Evolutionary conservation across 2,329 filamentous ascomycete genomes (phyloP).

Genomic region (Ceratocystiopsis minuta): DNA sequence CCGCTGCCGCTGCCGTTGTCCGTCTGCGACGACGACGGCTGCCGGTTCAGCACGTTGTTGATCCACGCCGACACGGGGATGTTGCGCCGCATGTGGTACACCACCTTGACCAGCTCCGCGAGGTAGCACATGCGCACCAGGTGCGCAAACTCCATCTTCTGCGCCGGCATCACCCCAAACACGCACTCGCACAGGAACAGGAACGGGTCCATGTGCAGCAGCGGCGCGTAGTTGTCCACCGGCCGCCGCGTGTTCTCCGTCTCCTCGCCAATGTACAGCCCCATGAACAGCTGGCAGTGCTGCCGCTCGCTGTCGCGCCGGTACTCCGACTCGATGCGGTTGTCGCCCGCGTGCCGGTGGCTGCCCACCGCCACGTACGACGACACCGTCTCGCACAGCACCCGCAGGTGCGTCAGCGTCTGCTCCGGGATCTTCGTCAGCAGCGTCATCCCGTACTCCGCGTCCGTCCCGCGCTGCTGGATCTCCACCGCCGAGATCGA

Average conservation of each 20-base stretch:
- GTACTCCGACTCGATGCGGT: conserved; percentile 48
- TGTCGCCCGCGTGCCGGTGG: conserved; percentile 40
- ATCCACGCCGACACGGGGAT: conserved; percentile 32
- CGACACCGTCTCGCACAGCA: conserved; percentile 72
- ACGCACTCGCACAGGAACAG: conserved; percentile 67
- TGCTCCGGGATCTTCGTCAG: conserved; percentile 74
- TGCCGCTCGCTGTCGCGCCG: conserved; percentile 50
- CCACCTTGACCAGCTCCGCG: conserved; percentile 74
- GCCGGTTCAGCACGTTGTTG: conserved; percentile 23
- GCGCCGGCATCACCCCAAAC: conserved; percentile 47
- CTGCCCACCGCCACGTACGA: conserved; percentile 69
- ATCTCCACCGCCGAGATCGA: conserved; percentile 85
- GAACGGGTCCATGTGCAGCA: conserved; percentile 56
- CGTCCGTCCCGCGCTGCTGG: conserved; percentile 69
- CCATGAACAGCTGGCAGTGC: conserved; percentile 57
- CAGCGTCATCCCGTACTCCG: conserved; percentile 54
- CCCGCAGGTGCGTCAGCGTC: conserved; percentile 66
- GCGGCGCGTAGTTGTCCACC: conserved; percentile 31
- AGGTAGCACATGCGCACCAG: conserved; percentile 74
- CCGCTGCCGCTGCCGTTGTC: background rate
- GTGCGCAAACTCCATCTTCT: conserved; percentile 58
- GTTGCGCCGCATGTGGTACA: conserved; percentile 39
- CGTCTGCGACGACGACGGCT: no score
- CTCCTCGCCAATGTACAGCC: conserved; percentile 29
- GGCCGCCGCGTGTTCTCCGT: conserved; percentile 22